phyloP scores from a whole-genome alignment of 78 protist genomes.

The Dictyostelium citrinum region DNA sequence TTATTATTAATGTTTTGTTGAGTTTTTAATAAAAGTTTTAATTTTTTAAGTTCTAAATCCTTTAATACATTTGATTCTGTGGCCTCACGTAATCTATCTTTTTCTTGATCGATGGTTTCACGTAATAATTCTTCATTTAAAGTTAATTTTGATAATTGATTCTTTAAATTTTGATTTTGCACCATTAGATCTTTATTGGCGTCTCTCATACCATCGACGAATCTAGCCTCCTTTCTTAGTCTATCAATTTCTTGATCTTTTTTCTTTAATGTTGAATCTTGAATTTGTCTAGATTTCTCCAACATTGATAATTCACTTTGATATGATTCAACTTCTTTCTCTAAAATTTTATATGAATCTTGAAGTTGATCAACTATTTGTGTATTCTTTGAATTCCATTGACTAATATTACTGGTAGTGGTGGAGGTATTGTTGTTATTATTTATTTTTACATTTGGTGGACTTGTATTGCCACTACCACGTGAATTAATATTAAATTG shows the following conservation, averaged over 20 bases:
- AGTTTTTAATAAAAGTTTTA: slow-evolving; percentile 38
- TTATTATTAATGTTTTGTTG: slow-evolving; percentile 71
- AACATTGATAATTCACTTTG: slow-evolving; percentile 33
- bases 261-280: slow-evolving; percentile 30
- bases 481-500: not conserved
- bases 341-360: slow-evolving; percentile 34
- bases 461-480: not conserved
- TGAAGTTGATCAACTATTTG: slow-evolving; percentile 37
- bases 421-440: not conserved
- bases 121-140: slow-evolving; percentile 13
- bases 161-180: slow-evolving; percentile 47
- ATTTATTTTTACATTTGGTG: not conserved
- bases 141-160: slow-evolving; percentile 12
- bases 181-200: slow-evolving; percentile 60
- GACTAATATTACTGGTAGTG: not conserved
- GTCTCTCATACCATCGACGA: slow-evolving; percentile 71
- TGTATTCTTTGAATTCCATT: slow-evolving; percentile 25
- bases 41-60: slow-evolving; percentile 64
- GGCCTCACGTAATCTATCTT: slow-evolving; percentile 14
- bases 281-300: slow-evolving; percentile 6
- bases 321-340: slow-evolving; percentile 31
- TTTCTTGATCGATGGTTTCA: slow-evolving; percentile 39
- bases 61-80: slow-evolving; percentile 10
- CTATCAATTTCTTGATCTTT: slow-evolving; percentile 47
- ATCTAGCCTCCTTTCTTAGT: slow-evolving; percentile 28